Percentiles rank a stretch among this genome's conserved stretches.
Evolutionary conservation across 805 yeast genomes (phyloP).

Genomic region (Komagataella populi): DNA sequence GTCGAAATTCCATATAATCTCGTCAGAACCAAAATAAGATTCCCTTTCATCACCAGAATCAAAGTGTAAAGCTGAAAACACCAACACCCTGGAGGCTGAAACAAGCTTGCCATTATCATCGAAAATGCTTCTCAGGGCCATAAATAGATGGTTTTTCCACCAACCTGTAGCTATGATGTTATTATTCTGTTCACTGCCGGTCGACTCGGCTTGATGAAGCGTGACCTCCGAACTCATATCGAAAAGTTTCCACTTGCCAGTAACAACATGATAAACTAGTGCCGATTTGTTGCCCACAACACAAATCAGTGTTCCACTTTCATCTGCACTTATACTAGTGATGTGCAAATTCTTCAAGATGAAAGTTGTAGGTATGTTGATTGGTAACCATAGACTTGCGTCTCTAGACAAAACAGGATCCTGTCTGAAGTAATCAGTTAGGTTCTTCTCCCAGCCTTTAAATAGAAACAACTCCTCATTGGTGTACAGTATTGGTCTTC

Average conservation of each 20-base stretch:
- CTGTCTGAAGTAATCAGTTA: slow-evolving; percentile 19
- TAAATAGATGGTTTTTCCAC: slow-evolving; percentile 18
- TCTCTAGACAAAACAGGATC: slow-evolving; percentile 18
- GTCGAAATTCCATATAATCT: slow-evolving; percentile 20
- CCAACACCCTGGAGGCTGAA: slow-evolving; percentile 16
- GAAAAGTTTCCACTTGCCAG: slow-evolving; percentile 33
- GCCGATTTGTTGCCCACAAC: slow-evolving; percentile 35
- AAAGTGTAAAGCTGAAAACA: slow-evolving; percentile 7
- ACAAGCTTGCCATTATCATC: slow-evolving; percentile 2
- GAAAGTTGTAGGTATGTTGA: slow-evolving; percentile 30
- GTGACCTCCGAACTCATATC: background rate
- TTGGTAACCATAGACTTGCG: slow-evolving; percentile 30
- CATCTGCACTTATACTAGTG: slow-evolving; percentile 24
- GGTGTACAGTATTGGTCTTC: slow-evolving; percentile 27
- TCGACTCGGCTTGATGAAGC: background rate
- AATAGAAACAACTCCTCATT: slow-evolving; percentile 27
- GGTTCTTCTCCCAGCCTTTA: slow-evolving; percentile 30
- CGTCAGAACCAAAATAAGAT: slow-evolving; percentile 13
- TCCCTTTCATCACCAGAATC: slow-evolving; percentile 1
- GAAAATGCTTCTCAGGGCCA: slow-evolving; percentile 2
- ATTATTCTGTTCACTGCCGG: background rate
- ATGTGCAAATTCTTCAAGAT: slow-evolving; percentile 29
- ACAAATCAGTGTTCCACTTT: slow-evolving; percentile 34
- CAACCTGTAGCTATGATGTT: slow-evolving; percentile 6
- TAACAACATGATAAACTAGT: slow-evolving; percentile 22